These are phyloP conservation scores for Sarocladiaceae sp. DNA, from an alignment of 2,329 filamentous ascomycete genomes.

Conservation along the genomic window DNA sequence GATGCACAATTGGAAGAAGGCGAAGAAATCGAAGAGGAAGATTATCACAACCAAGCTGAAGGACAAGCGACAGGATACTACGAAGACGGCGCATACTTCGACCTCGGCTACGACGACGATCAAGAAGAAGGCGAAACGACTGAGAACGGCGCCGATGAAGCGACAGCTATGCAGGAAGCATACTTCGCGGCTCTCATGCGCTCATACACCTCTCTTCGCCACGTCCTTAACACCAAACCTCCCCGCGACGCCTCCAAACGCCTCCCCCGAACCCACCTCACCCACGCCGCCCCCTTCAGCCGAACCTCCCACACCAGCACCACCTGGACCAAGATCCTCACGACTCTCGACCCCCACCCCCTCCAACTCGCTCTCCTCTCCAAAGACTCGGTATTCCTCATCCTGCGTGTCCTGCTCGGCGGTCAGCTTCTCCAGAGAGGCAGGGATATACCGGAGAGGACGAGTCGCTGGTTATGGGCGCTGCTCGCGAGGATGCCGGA, in stretches of 20 bases:
- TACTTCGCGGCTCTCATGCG: slow-evolving; percentile 62
- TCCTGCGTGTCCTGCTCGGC: slow-evolving; percentile 61
- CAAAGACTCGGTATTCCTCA: slow-evolving; percentile 57
- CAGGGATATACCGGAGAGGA: slow-evolving; percentile 54
- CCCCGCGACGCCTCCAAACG: slow-evolving; percentile 44
- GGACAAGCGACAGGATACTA: slow-evolving; percentile 61
- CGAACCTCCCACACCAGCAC: slow-evolving; percentile 37
- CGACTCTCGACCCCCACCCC: slow-evolving; percentile 48
- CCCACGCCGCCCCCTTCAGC: slow-evolving; percentile 48
- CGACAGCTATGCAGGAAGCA: slow-evolving; percentile 47
- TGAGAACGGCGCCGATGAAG: slow-evolving; percentile 20
- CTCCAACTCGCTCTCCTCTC: slow-evolving; percentile 58
- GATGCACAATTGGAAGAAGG: slow-evolving; percentile 20
- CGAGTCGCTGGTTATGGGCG: slow-evolving; percentile 82
- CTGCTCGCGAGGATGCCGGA: slow-evolving; percentile 70
- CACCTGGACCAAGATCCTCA: slow-evolving; percentile 47
- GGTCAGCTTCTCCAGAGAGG: slow-evolving; percentile 57
- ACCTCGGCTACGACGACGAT: slow-evolving; percentile 48
- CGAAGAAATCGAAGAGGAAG: slow-evolving; percentile 23
- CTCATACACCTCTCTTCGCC: slow-evolving; percentile 61
- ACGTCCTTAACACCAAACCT: slow-evolving; percentile 49
- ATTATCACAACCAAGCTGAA: slow-evolving; percentile 29
- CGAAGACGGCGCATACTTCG: slow-evolving; percentile 65
- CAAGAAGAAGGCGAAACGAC: slow-evolving; percentile 20
- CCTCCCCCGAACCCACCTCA: slow-evolving; percentile 48